Conservation (phyloP, 495 filamentous ascomycete genomes). For the Aspergillus ellipticus region DNA sequence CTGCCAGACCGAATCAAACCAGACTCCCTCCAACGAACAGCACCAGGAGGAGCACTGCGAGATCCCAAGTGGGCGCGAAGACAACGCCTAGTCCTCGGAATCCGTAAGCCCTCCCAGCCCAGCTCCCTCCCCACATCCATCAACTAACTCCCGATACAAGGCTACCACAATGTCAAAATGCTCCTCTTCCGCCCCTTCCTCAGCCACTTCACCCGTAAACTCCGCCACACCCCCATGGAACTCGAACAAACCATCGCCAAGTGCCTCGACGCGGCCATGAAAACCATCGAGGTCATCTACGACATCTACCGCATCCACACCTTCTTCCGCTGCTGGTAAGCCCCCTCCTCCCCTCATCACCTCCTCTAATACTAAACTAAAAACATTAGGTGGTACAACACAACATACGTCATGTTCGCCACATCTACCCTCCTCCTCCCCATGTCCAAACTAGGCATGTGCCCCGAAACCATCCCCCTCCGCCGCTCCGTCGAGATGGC, state of each 20-base stretch:
- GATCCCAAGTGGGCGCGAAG: conserved; percentile 41
- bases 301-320: conserved; percentile 40
- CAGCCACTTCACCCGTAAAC: conserved; percentile 34
- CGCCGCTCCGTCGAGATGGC: conserved; percentile 35
- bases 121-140: neutral
- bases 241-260: conserved; percentile 33
- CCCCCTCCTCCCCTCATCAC: neutral
- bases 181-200: conserved; percentile 38
- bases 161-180: conserved; percentile 42
- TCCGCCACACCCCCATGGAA: conserved; percentile 29
- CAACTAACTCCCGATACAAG: conserved; percentile 7
- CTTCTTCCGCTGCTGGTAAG: conserved; percentile 43
- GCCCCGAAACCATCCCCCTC: conserved; percentile 28
- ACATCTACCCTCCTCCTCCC: conserved; percentile 39
- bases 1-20: conserved; percentile 35
- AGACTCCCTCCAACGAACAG: conserved; percentile 22
- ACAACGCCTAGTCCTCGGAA: conserved; percentile 35
- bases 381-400: conserved; percentile 40
- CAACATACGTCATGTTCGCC: conserved; percentile 43
- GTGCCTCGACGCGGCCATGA: conserved; percentile 36
- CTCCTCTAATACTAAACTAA: neutral
- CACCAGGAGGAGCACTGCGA: conserved; percentile 24
- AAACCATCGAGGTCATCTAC: conserved; percentile 38
- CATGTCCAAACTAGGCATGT: conserved; percentile 35
- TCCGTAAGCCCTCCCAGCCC: conserved; percentile 22